phyloP scores from a whole-genome alignment of 2,329 filamentous ascomycete genomes.

The Ceratocystis colombiana region DNA sequence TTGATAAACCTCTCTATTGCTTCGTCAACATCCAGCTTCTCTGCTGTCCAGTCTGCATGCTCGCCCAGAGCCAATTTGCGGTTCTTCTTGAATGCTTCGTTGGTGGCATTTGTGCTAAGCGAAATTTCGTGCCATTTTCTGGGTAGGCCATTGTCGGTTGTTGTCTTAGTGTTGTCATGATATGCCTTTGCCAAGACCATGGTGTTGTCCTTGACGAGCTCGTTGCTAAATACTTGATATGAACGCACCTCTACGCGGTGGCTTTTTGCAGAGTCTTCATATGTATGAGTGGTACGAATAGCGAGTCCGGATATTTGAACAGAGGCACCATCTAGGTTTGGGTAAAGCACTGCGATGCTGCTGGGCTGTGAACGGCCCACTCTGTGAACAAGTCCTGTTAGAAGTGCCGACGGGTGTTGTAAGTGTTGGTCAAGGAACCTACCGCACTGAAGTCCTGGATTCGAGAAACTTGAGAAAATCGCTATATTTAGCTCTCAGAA shows the following conservation, averaged over 20 bases:
- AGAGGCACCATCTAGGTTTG: background rate
- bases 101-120: background rate
- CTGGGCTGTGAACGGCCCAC: too few relatives aligned
- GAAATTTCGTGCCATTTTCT: conserved; percentile 14
- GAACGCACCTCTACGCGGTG: conserved; percentile 8
- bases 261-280: background rate
- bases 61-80: background rate
- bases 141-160: conserved; percentile 1
- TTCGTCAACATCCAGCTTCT: conserved; percentile 5
- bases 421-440: background rate
- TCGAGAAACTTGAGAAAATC: conserved; percentile 17
- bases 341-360: conserved; percentile 1
- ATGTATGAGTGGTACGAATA: background rate
- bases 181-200: background rate
- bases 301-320: background rate
- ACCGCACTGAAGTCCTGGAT: background rate
- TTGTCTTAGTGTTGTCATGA: background rate
- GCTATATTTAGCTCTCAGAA: conserved; percentile 1
- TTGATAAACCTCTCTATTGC: background rate
- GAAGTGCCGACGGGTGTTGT: background rate
- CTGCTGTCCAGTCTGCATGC: conserved; percentile 1
- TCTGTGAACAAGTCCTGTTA: background rate
- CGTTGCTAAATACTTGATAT: background rate
- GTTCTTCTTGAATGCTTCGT: background rate
- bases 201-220: background rate